Base-by-base conservation (phyloP, 108 stramenopile genomes). In the Nitzschia palea region DNA sequence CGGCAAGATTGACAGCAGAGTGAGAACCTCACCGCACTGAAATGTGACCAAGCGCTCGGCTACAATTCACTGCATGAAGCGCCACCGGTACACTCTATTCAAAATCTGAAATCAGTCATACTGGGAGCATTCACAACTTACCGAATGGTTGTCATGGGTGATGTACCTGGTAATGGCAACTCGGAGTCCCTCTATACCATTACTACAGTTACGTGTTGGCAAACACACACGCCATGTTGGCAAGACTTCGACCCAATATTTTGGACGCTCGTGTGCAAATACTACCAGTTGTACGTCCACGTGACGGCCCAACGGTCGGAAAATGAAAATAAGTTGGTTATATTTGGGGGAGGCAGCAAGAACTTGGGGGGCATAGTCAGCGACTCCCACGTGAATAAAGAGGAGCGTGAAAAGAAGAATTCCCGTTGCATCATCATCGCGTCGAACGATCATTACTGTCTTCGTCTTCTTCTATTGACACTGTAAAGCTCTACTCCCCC, bases 81-180 rank as follows among this genome's bases (percentile, higher is more conserved):
- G 20, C 17, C 44, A 44, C 44, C 1, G 20, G 44, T 17, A 2
- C 20, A 20, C 18, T 42, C 44, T 20, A 20, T 44, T 17, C 18
- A 44, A 20, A 44, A 3, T 18, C 18, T 44, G 44, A 44, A 18
- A 17, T 17, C 44, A 44, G 44, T 3, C 17, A 44, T 20, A 44
- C 44, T 18, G 20, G 44, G 14, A 42, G 51, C 23, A 14, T 23
- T 25, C 22, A 0, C 14, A 52, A 61, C 59, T 18, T 43, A 61
- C 59, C 59, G 36, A 34, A 61, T 61, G 2, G 59, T 61, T 1
- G 59, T 61, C 59, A 61, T 61, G 23, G 18, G 9, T 44, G 59
- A 43, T 20, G 3, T 44, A 18, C 2, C 44, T 44, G 3, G 18
- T 44, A 44, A 3, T 18, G 20, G 44, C 20, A 20, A 44, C 44